phyloP scores from a whole-genome alignment of 2,329 filamentous ascomycete genomes.

The Verticillium nubilum region DNA sequence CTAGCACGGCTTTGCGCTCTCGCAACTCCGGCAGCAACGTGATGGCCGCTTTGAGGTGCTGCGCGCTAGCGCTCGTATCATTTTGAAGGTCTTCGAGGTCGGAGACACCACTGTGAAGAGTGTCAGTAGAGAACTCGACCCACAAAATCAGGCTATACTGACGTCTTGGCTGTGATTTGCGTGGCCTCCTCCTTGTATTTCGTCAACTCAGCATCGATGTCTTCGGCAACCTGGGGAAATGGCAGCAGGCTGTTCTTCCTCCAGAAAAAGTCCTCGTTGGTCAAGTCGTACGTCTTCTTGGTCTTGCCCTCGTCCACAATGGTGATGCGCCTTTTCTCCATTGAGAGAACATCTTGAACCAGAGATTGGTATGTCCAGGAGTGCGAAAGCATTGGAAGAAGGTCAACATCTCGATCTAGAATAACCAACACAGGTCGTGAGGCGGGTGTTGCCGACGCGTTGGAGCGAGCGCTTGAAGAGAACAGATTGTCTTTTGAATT shows the following conservation, averaged over 20 bases:
- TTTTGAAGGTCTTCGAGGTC: constrained; percentile 90
- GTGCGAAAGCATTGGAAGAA: constrained; percentile 98
- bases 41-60: constrained; percentile 93
- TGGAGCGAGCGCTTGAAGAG: constrained; percentile 56
- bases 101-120: constrained; percentile 57
- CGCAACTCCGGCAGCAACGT: constrained; percentile 85
- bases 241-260: constrained; percentile 82
- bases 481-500: constrained; percentile 99
- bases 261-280: constrained; percentile 93
- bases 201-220: constrained; percentile 89
- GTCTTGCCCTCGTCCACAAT: constrained; percentile 75
- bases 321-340: constrained; percentile 82
- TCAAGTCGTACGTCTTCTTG: constrained; percentile 88
- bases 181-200: constrained; percentile 94
- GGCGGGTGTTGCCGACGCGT: constrained; percentile 55
- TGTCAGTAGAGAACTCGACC: background rate
- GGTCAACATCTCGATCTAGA: constrained; percentile 89
- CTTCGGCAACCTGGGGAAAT: constrained; percentile 93
- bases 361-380: constrained; percentile 79
- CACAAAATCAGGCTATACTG: background rate
- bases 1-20: constrained; percentile 85
- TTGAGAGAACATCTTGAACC: constrained; percentile 58
- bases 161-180: constrained; percentile 88
- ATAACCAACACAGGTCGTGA: constrained; percentile 87
- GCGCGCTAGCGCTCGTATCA: constrained; percentile 81